phyloP scores from a whole-genome alignment of 805 yeast genomes.

The Lachancea nothofagi region DNA sequence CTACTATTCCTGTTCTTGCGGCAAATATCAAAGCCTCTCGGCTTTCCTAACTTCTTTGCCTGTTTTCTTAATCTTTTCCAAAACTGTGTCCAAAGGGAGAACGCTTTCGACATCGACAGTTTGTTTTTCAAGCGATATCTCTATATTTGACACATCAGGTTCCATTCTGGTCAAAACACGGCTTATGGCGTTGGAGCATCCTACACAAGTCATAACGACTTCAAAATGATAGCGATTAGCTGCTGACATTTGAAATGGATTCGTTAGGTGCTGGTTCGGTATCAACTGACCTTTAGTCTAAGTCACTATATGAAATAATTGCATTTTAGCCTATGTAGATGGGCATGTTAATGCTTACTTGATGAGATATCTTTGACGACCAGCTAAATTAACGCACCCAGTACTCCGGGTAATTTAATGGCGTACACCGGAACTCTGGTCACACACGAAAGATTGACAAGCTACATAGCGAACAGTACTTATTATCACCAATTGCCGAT shows the following conservation, averaged over 20 bases:
- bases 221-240: constrained; percentile 68
- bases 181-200: constrained; percentile 84
- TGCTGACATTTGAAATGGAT: constrained; percentile 33
- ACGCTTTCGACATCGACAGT: constrained; percentile 69
- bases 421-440: not conserved
- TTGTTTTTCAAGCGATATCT: constrained; percentile 75
- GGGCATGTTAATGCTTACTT: not conserved
- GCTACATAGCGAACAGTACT: not conserved
- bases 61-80: constrained; percentile 76
- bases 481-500: too few relatives aligned
- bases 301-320: too few relatives aligned
- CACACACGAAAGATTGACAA: not conserved
- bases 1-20: too few relatives aligned
- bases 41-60: constrained; percentile 81
- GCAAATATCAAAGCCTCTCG: constrained; percentile 34
- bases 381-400: constrained; percentile 5
- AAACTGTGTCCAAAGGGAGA: constrained; percentile 70
- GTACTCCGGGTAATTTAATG: not conserved
- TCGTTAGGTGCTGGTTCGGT: too few relatives aligned
- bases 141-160: constrained; percentile 63
- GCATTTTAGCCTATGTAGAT: not conserved
- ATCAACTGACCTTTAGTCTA: too few relatives aligned
- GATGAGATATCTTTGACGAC: not conserved
- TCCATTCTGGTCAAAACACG: constrained; percentile 64
- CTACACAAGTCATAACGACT: constrained; percentile 81